These are phyloP conservation scores for Tulasnella sp. DNA, from an alignment of 768 basidiomycete species.

Conservation along the genomic window DNA sequence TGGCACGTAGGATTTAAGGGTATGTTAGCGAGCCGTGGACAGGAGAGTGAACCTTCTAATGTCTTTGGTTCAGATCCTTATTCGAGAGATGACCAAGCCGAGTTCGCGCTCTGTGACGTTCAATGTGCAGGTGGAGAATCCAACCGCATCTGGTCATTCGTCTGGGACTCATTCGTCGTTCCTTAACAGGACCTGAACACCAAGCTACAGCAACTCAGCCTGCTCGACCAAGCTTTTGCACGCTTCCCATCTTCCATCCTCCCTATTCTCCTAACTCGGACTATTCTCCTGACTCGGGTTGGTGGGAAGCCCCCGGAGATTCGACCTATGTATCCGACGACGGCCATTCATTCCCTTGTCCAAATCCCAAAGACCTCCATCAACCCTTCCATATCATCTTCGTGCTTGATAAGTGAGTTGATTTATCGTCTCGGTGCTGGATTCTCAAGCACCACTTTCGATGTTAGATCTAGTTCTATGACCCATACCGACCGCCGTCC, in stretches of 20 bases:
- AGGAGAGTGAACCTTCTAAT: no score
- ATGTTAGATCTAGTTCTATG: constrained; percentile 60
- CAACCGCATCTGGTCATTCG: constrained; percentile 19
- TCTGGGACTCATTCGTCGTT: no score
- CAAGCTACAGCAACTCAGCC: constrained; percentile 41
- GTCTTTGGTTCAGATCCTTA: constrained; percentile 52
- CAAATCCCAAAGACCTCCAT: constrained; percentile 49
- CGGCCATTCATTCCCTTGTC: constrained; percentile 53
- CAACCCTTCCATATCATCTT: constrained; percentile 57
- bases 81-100: constrained; percentile 51
- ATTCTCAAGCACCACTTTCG: constrained; percentile 22
- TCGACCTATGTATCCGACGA: constrained; percentile 53
- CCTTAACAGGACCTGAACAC: constrained; percentile 51
- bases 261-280: constrained; percentile 32
- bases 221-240: constrained; percentile 58
- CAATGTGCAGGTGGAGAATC: constrained; percentile 38
- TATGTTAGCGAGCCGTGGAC: constrained; percentile 22
- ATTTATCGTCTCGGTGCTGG: neutral
- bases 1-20: constrained; percentile 50
- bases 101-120: constrained; percentile 47
- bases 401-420: constrained; percentile 50
- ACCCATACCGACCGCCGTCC: constrained; percentile 41
- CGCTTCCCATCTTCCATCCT: constrained; percentile 51
- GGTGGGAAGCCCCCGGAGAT: constrained; percentile 31
- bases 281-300: no score